Percentiles rank a stretch among this genome's conserved stretches.
Evolutionary conservation across 768 basidiomycete genomes (phyloP).

Genomic region (Glaciozyma antarctica): DNA sequence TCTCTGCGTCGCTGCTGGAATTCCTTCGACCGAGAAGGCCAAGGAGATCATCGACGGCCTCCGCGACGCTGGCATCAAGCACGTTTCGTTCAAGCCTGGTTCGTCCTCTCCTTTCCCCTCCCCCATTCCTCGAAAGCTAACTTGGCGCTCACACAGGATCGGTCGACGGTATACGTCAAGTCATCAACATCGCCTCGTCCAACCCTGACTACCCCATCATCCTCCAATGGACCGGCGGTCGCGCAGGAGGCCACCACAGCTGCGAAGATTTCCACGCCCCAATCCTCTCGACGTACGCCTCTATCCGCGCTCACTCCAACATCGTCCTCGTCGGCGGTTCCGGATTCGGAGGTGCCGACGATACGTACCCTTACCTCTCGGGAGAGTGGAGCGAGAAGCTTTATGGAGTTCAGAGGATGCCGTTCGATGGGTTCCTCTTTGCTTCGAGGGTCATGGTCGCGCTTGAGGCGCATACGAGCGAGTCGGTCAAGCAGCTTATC

Average conservation of each 20-base stretch:
- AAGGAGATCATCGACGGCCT: constrained; percentile 87
- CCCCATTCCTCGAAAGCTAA: neutral
- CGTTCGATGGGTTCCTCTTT: constrained; percentile 94
- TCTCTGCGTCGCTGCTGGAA: constrained; percentile 97
- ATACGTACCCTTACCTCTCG: constrained; percentile 91
- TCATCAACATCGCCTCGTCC: constrained; percentile 84
- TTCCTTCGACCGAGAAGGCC: constrained; percentile 93
- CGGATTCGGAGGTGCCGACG: constrained; percentile 80
- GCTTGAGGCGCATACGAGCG: constrained; percentile 90
- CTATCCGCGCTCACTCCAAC: constrained; percentile 81
- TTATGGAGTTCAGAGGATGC: constrained; percentile 87
- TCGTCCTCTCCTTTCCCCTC: neutral
- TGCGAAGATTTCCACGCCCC: constrained; percentile 99
- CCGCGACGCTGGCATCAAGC: constrained; percentile 75
- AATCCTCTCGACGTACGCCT: constrained; percentile 74
- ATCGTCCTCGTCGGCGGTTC: constrained; percentile 86
- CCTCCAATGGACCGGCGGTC: constrained; percentile 97
- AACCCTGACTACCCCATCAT: constrained; percentile 96
- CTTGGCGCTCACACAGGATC: constrained; percentile 42
- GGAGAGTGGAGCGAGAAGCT: constrained; percentile 83
- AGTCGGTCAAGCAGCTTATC: constrained; percentile 92
- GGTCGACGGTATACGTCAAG: constrained; percentile 93
- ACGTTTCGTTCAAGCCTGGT: constrained; percentile 96
- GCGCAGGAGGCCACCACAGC: constrained; percentile 96
- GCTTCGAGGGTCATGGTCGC: constrained; percentile 98